Percentiles rank a stretch among this genome's conserved stretches.
Evolutionary conservation across 2,329 filamentous ascomycete genomes (phyloP).

Genomic region (Cladosporium colombiae): DNA sequence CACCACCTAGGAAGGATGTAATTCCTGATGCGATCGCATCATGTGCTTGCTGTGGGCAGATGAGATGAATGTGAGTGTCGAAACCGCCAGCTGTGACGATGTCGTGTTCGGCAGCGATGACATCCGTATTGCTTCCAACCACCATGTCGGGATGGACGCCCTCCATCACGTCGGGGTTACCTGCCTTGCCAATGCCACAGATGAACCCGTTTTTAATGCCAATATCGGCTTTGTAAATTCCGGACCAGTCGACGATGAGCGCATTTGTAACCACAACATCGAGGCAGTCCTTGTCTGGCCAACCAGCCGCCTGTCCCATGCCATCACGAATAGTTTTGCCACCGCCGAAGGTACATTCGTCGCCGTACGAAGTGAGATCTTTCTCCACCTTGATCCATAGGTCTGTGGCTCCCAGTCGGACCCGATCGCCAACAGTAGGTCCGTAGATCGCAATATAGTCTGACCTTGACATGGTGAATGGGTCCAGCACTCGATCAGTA

Average conservation of each 20-base stretch:
- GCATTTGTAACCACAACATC: slow-evolving; percentile 90
- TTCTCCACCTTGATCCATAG: slow-evolving; percentile 89
- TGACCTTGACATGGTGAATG: slow-evolving; percentile 71
- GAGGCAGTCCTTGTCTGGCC: slow-evolving; percentile 68
- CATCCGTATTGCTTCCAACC: slow-evolving; percentile 85
- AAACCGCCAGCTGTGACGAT: slow-evolving; percentile 90
- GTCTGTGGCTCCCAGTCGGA: slow-evolving; percentile 79
- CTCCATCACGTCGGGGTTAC: slow-evolving; percentile 96
- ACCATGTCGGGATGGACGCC: slow-evolving; percentile 77
- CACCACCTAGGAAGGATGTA: slow-evolving; percentile 87
- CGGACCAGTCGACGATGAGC: slow-evolving; percentile 84
- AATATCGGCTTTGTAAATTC: slow-evolving; percentile 96
- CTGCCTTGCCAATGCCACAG: slow-evolving; percentile 87
- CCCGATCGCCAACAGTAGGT: slow-evolving; percentile 83
- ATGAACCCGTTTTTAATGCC: slow-evolving; percentile 87
- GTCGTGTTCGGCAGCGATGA: slow-evolving; percentile 85
- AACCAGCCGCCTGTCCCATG: slow-evolving; percentile 88
- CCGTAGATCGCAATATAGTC: slow-evolving; percentile 90
- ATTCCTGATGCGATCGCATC: slow-evolving; percentile 84
- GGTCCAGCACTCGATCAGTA: slow-evolving; percentile 57
- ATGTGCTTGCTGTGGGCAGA: slow-evolving; percentile 87
- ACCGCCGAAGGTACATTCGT: slow-evolving; percentile 93
- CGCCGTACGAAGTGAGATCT: slow-evolving; percentile 80
- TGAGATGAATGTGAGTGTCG: slow-evolving; percentile 90
- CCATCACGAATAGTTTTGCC: slow-evolving; percentile 92